A percentile compares a stretch with the other conserved stretches of the same genome.
Conservation (phyloP, 306 rosid genomes). For the Cucurbita maxima region DNA sequence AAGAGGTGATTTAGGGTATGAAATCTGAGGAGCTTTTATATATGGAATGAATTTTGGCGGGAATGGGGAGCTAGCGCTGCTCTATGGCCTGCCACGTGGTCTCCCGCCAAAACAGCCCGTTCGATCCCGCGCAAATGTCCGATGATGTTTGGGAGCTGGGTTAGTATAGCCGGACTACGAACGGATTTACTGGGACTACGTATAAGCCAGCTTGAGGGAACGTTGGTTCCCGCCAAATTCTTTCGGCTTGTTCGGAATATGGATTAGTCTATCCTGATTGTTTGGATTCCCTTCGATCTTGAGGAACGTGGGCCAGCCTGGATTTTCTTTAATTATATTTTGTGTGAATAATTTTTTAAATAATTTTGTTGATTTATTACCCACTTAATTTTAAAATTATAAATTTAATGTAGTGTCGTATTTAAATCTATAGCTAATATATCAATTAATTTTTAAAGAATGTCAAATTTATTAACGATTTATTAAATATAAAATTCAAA, state of each 20-base stretch:
- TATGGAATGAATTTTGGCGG: constrained; percentile 24
- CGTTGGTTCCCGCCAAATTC: not conserved
- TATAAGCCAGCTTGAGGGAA: not conserved
- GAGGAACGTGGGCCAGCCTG: not conserved
- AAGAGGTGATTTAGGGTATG: not conserved
- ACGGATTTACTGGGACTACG: not conserved
- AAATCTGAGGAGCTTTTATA: not conserved
- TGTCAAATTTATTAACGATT: too few relatives aligned
- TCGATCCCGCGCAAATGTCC: constrained; percentile 25
- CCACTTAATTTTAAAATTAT: too few relatives aligned
- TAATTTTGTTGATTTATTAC: too few relatives aligned
- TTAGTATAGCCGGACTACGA: not conserved
- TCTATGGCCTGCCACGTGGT: constrained; percentile 19
- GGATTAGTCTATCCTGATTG: not conserved
- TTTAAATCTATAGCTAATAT: too few relatives aligned
- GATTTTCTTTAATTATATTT: not conserved
- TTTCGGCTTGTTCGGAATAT: not conserved
- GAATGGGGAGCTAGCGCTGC: constrained; percentile 9
- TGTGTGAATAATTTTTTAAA: too few relatives aligned
- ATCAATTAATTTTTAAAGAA: too few relatives aligned
- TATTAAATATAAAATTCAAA: too few relatives aligned
- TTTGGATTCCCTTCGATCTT: not conserved
- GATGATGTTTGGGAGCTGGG: not conserved
- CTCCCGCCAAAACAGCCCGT: constrained; percentile 62
- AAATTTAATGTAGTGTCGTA: too few relatives aligned